Conservation (phyloP, 2,329 filamentous ascomycete species). For the Trichoderma aggressivum region DNA sequence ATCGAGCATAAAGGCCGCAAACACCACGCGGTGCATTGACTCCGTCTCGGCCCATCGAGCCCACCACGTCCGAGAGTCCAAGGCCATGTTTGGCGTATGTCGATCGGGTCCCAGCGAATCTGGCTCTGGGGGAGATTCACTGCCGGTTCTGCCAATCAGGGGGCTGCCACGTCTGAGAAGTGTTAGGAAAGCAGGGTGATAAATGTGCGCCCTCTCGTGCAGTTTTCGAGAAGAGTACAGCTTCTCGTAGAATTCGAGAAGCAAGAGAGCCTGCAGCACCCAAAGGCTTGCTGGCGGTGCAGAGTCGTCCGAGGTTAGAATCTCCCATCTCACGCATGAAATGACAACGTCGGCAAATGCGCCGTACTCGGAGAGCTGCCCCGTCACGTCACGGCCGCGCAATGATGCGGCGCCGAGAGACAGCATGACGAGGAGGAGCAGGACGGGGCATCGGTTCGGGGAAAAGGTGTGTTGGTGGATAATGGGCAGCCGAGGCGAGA, state of each 20-base stretch:
- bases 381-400: constrained; percentile 60
- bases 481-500: constrained; percentile 82
- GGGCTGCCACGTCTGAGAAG: constrained; percentile 83
- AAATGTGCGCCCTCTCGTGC: constrained; percentile 86
- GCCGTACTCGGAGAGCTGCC: constrained; percentile 44
- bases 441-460: constrained; percentile 70
- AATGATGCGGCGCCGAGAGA: constrained; percentile 79
- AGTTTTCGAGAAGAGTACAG: constrained; percentile 79
- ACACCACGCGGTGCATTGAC: constrained; percentile 80
- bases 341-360: constrained; percentile 59
- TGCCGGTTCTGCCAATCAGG: constrained; percentile 72
- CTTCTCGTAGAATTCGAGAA: constrained; percentile 89
- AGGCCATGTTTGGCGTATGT: constrained; percentile 34
- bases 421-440: constrained; percentile 77
- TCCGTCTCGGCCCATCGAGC: constrained; percentile 85
- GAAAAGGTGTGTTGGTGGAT: constrained; percentile 85
- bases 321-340: constrained; percentile 73
- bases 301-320: constrained; percentile 78
- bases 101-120: constrained; percentile 30
- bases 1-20: constrained; percentile 86
- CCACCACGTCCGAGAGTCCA: constrained; percentile 62
- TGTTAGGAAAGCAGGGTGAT: constrained; percentile 81
- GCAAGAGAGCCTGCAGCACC: constrained; percentile 79
- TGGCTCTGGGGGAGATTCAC: constrained; percentile 70
- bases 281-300: constrained; percentile 79